Evolutionary conservation across 176 grass and related monocot genomes (phyloP).

Genomic region (Stipa capillata): DNA sequence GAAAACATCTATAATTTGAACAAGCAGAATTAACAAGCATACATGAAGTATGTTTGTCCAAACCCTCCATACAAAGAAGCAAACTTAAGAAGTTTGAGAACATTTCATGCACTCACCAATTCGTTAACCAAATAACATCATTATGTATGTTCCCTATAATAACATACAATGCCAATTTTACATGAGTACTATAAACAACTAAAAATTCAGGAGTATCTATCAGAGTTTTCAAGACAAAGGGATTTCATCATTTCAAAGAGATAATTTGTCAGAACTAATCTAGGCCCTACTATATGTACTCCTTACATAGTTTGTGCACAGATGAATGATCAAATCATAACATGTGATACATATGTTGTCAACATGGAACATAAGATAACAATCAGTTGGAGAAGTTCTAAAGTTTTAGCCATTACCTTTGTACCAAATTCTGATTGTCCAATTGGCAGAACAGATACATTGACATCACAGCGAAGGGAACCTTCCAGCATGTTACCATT

Average conservation of each 20-base stretch:
- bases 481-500: constrained; percentile 98
- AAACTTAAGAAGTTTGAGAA: not conserved
- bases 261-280: too few relatives aligned
- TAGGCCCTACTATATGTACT: not conserved
- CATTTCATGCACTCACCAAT: not conserved
- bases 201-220: not conserved
- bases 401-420: constrained; percentile 39
- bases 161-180: not conserved
- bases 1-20: not conserved
- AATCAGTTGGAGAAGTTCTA: not conserved
- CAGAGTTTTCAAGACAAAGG: not conserved
- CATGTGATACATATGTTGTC: not conserved
- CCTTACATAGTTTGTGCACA: not conserved
- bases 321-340: not conserved
- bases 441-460: too few relatives aligned
- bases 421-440: constrained; percentile 74
- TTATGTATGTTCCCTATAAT: not conserved
- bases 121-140: not conserved
- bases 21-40: not conserved
- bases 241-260: too few relatives aligned
- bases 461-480: constrained; percentile 85
- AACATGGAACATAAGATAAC: not conserved
- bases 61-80: not conserved
- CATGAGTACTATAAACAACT: not conserved
- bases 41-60: not conserved